Evolutionary conservation across 2,329 filamentous ascomycete species (phyloP), one percentile per base, ranked within the genome.

Genomic region (Diaporthe sp.): DNA sequence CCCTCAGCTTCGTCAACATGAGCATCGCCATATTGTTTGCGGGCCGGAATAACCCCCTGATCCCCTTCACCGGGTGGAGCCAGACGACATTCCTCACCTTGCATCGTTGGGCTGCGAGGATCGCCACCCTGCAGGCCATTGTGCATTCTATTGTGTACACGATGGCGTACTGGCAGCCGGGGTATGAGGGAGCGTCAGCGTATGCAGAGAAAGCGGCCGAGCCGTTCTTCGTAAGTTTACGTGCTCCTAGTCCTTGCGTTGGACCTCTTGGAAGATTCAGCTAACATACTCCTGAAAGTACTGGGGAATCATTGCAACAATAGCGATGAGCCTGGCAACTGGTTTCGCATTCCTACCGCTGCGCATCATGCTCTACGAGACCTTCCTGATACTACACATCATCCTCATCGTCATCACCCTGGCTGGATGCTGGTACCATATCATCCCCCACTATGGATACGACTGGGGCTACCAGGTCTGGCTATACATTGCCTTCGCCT

Each of bases 31-130:
- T 92, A 91, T 82, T 94, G 0, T 94, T 94, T 78, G 90, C 89
- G 0, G 90, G 90, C 79, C 86, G 93, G 13, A 94, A 94, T 77
- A 93, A 94, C 71, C 79, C 92, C 0, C 86, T 94, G n/a, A 84
- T 93, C 73, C 93, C 91, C 90, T 80, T 91, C 0, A 94, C 93
- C 0, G 92, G 92, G 0, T 94, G 92, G 92, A 91, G 90, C 22
- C 94, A 92, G 80, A 87, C 88, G 1, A 91, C 90, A 0, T 94
- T 91, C 79, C 94, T 91, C 78, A 87, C 90, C 53, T 93, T 94
- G 72, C 93, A 94, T 81, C 89, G 92, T 0, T 92, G 91, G 86
- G 86, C 92, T 7, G 92, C 93, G 0, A 86, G 92, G 28, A 86
- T 93, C 3, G 88, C 91, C 12, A 92, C 92, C 0, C 74, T 91